Percentiles rank a stretch among this genome's conserved stretches.
These are phyloP conservation scores for Xylariaceae sp. DNA, from an alignment of 2,329 filamentous ascomycete genomes.

Conservation along the genomic window DNA sequence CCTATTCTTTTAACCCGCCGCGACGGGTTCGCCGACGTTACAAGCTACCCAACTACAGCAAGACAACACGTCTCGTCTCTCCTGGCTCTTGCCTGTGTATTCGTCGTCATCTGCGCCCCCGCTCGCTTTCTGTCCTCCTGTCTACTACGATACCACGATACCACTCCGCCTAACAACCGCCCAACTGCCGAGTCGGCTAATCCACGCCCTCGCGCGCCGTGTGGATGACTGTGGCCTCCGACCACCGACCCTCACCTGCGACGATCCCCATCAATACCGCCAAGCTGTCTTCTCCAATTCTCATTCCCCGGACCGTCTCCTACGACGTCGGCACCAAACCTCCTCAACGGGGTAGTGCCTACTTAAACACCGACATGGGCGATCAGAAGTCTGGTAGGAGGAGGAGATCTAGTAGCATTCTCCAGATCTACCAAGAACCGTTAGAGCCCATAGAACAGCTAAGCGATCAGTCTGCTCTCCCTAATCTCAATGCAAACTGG, in stretches of 20 bases:
- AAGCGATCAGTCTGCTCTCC: conserved; percentile 92
- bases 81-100: not conserved
- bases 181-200: conserved; percentile 4
- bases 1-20: not conserved
- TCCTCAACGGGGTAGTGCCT: conserved; percentile 66
- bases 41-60: no score
- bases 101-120: conserved; percentile 7
- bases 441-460: conserved; percentile 96
- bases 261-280: conserved; percentile 70
- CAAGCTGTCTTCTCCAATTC: conserved; percentile 92
- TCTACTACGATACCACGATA: not conserved
- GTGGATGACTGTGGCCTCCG: conserved; percentile 32
- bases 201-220: conserved; percentile 6
- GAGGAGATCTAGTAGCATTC: conserved; percentile 94
- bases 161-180: not conserved
- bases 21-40: not conserved
- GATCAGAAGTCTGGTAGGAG: conserved; percentile 75
- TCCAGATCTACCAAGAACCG: conserved; percentile 92
- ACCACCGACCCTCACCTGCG: conserved; percentile 30
- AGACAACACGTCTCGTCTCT: no score
- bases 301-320: conserved; percentile 88
- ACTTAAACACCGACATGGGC: conserved; percentile 62
- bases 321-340: conserved; percentile 83
- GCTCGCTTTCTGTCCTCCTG: not conserved
- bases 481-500: conserved; percentile 98